Percentiles rank a stretch among this genome's conserved stretches.
Conservation (phyloP, 2,329 filamentous ascomycete genomes). For the Nectriaceae sp. region DNA sequence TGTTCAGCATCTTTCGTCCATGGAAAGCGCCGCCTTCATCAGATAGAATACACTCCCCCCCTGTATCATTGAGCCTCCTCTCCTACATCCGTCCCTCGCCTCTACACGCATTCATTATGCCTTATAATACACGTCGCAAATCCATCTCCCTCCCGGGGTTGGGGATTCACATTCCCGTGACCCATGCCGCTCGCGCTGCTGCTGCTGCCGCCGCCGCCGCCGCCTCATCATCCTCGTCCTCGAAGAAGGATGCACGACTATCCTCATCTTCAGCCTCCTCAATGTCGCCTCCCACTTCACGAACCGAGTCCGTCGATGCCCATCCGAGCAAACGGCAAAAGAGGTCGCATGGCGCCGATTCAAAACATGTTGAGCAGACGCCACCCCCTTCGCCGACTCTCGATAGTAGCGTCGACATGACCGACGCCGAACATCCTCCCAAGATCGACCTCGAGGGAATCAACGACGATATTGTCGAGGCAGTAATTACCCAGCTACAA, state of each 20-base stretch:
- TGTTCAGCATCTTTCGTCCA: slow-evolving; percentile 3
- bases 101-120: slow-evolving; percentile 56
- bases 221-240: slow-evolving; percentile 3
- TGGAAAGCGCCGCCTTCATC: neutral
- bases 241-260: slow-evolving; percentile 36
- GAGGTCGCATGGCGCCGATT: slow-evolving; percentile 76
- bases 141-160: slow-evolving; percentile 90
- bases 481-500: slow-evolving; percentile 84
- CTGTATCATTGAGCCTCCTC: slow-evolving; percentile 3
- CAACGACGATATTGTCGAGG: slow-evolving; percentile 93
- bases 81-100: slow-evolving; percentile 10
- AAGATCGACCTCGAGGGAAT: slow-evolving; percentile 72
- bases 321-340: slow-evolving; percentile 70
- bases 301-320: slow-evolving; percentile 32
- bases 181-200: slow-evolving; percentile 60
- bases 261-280: slow-evolving; percentile 32
- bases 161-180: slow-evolving; percentile 82
- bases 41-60: neutral
- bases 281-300: slow-evolving; percentile 34
- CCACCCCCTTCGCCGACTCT: slow-evolving; percentile 52
- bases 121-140: slow-evolving; percentile 96
- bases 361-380: slow-evolving; percentile 73
- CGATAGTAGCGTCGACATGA: slow-evolving; percentile 30
- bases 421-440: slow-evolving; percentile 23
- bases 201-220: slow-evolving; percentile 43